Conservation (phyloP, 352 stramenopile species). For the Thalassiosira pacifica region DNA sequence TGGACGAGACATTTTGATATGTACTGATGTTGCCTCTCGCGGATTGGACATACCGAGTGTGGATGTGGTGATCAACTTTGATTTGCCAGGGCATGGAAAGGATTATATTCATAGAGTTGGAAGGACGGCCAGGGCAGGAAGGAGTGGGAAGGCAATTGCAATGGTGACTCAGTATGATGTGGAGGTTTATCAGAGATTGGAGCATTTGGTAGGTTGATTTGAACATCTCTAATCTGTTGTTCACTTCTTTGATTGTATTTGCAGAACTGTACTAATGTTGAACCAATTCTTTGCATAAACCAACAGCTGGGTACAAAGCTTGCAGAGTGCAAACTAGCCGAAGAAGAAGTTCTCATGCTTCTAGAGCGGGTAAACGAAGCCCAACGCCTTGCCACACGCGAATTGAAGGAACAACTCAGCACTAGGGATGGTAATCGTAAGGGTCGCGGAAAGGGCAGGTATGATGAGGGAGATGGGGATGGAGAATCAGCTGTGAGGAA, state of each 20-base stretch:
- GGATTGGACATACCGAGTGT: conserved; percentile 98
- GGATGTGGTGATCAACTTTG: conserved; percentile 99
- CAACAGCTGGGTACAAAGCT: conserved; percentile 88
- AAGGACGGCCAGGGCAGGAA: conserved; percentile 95
- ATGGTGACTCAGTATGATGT: conserved; percentile 99
- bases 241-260: not conserved
- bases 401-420: conserved; percentile 86
- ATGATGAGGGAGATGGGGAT: conserved; percentile 62
- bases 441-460: conserved; percentile 48
- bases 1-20: conserved; percentile 82
- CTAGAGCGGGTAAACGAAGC: conserved; percentile 97
- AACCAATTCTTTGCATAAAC: not conserved
- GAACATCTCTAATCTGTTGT: too few relatives aligned
- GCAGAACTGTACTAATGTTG: not conserved
- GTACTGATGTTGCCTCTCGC: conserved; percentile 83
- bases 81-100: conserved; percentile 98
- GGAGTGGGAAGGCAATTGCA: conserved; percentile 93
- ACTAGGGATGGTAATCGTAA: conserved; percentile 58
- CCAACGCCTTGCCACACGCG: conserved; percentile 91
- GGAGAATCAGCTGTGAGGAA: conserved; percentile 65
- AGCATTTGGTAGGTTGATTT: conserved; percentile 82
- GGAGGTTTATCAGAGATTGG: conserved; percentile 97
- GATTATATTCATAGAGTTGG: conserved; percentile 99
- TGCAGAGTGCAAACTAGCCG: conserved; percentile 85
- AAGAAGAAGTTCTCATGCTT: conserved; percentile 96